phyloP scores from a whole-genome alignment of 805 yeast genomes.

The Barnettozyma wickerhamii region DNA sequence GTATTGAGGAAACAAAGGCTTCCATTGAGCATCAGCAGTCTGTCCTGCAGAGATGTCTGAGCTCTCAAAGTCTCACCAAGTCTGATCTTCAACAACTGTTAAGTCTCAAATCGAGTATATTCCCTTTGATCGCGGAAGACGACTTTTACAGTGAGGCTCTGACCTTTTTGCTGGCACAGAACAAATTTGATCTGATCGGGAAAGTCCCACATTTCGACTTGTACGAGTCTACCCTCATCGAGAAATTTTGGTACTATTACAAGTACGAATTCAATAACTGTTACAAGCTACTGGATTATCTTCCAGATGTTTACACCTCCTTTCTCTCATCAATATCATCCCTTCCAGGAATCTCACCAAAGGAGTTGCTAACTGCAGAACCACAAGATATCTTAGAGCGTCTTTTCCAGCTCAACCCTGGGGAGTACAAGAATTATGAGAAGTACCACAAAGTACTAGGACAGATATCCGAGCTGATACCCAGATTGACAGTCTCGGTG shows the following conservation, averaged over 20 bases:
- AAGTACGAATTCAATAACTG: constrained; percentile 9
- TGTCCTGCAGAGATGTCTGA: background rate
- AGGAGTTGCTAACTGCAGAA: constrained; percentile 1
- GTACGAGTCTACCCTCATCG: background rate
- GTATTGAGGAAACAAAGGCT: background rate
- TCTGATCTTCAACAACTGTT: background rate
- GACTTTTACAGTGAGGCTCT: background rate
- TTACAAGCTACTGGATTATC: constrained; percentile 8
- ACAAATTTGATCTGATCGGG: constrained; percentile 1
- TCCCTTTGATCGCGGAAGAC: background rate
- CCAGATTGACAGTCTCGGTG: background rate
- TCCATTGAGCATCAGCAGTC: background rate
- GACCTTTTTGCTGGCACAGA: background rate
- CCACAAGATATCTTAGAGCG: constrained; percentile 5
- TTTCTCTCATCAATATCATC: constrained; percentile 6
- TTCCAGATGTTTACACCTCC: constrained; percentile 4
- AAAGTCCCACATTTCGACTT: background rate
- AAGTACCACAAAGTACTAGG: constrained; percentile 2
- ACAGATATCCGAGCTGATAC: constrained; percentile 1
- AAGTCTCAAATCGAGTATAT: background rate
- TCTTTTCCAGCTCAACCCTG: constrained; percentile 5
- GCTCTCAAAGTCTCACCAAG: background rate
- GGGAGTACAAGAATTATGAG: constrained; percentile 1
- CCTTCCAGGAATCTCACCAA: constrained; percentile 3
- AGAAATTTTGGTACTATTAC: constrained; percentile 8